These are phyloP conservation scores for Nakazawaea pomicola DNA, from an alignment of 805 yeast genomes.

Conservation along the genomic window DNA sequence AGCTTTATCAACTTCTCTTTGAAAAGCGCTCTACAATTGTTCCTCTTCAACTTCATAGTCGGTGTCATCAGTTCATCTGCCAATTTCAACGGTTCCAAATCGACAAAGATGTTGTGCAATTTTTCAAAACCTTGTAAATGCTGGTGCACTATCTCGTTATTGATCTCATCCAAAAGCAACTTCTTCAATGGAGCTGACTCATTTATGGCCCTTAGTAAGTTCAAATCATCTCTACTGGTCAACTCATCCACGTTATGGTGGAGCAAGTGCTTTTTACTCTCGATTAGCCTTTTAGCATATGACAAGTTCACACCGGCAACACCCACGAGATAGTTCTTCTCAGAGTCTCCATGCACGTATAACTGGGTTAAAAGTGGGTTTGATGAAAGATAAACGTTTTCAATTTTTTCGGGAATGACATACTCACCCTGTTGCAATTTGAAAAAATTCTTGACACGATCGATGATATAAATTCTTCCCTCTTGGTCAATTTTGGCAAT, in stretches of 20 bases:
- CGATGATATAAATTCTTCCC: slow-evolving; percentile 60
- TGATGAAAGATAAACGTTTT: slow-evolving; percentile 52
- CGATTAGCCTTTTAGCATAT: background rate
- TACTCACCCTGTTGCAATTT: slow-evolving; percentile 65
- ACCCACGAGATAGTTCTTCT: slow-evolving; percentile 51
- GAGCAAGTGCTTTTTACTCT: background rate
- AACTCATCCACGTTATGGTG: slow-evolving; percentile 6
- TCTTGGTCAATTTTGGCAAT: slow-evolving; percentile 45
- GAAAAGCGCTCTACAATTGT: slow-evolving; percentile 11
- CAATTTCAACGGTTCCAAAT: slow-evolving; percentile 53
- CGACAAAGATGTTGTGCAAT: slow-evolving; percentile 47
- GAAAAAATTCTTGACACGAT: slow-evolving; percentile 76
- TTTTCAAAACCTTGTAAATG: slow-evolving; percentile 60
- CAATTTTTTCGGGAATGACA: slow-evolving; percentile 73
- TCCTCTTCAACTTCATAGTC: slow-evolving; percentile 44
- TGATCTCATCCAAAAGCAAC: slow-evolving; percentile 32
- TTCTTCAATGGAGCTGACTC: slow-evolving; percentile 22
- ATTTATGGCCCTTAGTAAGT: slow-evolving; percentile 10
- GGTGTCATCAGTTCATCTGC: slow-evolving; percentile 65
- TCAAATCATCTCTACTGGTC: background rate
- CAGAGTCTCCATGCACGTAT: slow-evolving; percentile 61
- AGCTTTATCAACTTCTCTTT: slow-evolving; percentile 2
- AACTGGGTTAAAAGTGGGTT: slow-evolving; percentile 42
- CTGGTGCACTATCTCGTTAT: slow-evolving; percentile 27
- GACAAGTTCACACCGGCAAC: slow-evolving; percentile 50